Evolutionary conservation across 2,329 filamentous ascomycete genomes (phyloP).

Genomic region (Graphium sp.): DNA sequence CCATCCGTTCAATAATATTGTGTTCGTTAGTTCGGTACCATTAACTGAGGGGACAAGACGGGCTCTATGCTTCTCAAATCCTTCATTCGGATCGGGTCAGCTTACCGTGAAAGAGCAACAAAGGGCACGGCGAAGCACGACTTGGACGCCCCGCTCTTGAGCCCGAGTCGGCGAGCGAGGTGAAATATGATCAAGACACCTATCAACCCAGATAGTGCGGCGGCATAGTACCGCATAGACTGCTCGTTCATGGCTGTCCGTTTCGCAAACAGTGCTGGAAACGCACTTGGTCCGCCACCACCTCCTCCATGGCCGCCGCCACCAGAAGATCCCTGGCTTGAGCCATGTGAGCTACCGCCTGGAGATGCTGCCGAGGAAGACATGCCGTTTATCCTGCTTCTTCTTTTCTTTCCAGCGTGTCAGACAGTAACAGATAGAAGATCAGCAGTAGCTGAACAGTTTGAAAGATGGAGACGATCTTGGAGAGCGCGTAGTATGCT

Average conservation of each 20-base stretch:
- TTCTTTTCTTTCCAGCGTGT: too few relatives aligned
- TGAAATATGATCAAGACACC: conserved; percentile 5
- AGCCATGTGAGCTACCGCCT: too few relatives aligned
- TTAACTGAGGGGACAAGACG: too few relatives aligned
- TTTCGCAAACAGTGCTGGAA: conserved; percentile 5
- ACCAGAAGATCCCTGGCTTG: too few relatives aligned
- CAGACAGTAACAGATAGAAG: too few relatives aligned
- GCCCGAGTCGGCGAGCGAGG: conserved; percentile 7
- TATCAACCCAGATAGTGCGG: conserved; percentile 5
- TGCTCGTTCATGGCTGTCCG: conserved; percentile 6
- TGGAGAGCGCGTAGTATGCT: too few relatives aligned
- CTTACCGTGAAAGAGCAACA: conserved; percentile 1
- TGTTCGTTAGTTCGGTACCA: conserved; percentile 1
- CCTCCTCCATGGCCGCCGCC: conserved; percentile 2
- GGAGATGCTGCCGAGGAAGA: background rate
- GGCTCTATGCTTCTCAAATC: too few relatives aligned
- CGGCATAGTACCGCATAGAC: conserved; percentile 6
- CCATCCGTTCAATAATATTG: too few relatives aligned
- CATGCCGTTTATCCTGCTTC: too few relatives aligned
- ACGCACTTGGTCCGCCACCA: conserved; percentile 1
- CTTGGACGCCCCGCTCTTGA: conserved; percentile 38
- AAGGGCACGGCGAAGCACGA: conserved; percentile 24
- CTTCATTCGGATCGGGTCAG: background rate
- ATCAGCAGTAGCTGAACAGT: too few relatives aligned
- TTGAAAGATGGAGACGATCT: too few relatives aligned